Evolutionary conservation across 1,284 basidiomycete species (phyloP).

Genomic region (Trametes polyzona): DNA sequence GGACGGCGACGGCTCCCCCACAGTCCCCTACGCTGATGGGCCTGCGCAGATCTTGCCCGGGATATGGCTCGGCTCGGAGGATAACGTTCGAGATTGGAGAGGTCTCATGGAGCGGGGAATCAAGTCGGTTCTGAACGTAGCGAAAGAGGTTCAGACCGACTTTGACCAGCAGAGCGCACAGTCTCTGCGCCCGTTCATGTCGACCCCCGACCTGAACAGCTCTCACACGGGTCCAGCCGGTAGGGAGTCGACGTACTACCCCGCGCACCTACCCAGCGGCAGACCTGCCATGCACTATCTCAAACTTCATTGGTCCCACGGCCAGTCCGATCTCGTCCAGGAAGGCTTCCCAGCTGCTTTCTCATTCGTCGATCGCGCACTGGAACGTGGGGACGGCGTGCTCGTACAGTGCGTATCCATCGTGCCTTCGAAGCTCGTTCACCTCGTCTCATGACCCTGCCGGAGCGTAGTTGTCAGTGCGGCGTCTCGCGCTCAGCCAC

Average conservation of each 20-base stretch:
- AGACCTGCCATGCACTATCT: constrained; percentile 87
- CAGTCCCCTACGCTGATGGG: constrained; percentile 81
- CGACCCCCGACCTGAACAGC: constrained; percentile 65
- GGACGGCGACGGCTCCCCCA: constrained; percentile 53
- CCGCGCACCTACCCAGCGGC: constrained; percentile 63
- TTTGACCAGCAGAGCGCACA: constrained; percentile 58
- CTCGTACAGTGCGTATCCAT: constrained; percentile 79
- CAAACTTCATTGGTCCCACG: constrained; percentile 95
- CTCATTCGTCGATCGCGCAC: constrained; percentile 78
- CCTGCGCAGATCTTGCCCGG: constrained; percentile 90
- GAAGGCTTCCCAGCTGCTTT: constrained; percentile 81
- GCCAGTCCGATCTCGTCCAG: constrained; percentile 84
- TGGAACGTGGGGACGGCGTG: constrained; percentile 76
- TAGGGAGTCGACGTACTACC: constrained; percentile 57
- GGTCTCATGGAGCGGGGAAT: constrained; percentile 76
- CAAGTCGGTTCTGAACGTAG: constrained; percentile 89
- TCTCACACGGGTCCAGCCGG: constrained; percentile 34
- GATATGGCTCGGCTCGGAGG: constrained; percentile 93
- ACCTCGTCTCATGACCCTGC: constrained; percentile 11
- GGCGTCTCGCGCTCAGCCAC: constrained; percentile 96
- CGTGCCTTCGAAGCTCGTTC: constrained; percentile 1
- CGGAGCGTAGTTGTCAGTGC: constrained; percentile 81
- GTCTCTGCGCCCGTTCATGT: constrained; percentile 60
- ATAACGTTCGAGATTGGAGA: constrained; percentile 84
- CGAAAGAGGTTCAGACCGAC: constrained; percentile 87